Evolutionary conservation across 2,329 filamentous ascomycete species (phyloP), one percentile per base, ranked within the genome.

Genomic region (Xylariaceae sp.): DNA sequence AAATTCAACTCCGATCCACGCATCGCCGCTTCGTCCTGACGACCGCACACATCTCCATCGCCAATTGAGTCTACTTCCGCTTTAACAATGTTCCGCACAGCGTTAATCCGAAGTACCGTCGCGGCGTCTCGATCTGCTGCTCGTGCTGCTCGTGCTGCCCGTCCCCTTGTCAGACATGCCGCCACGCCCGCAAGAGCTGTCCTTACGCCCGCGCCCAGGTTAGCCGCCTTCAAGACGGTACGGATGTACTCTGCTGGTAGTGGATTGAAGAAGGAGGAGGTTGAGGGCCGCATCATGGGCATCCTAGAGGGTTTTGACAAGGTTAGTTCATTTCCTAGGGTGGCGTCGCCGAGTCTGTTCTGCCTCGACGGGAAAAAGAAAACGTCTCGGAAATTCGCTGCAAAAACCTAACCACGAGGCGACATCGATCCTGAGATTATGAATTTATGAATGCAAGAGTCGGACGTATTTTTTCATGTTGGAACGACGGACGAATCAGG

Each of bases 291-390:
- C 74, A 97, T 98, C 82, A 84, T 96, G 75, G 90, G 91, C 77
- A 82, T 99, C 71, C 78, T 99, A 77, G 89, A 92, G 80, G 93
- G 93, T 76, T 99, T 98, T 75, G 95, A 99, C 81, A 99, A 99
- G 89, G 90, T 93, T 51, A 67, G 67, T 64, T 53, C 20, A 47
- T 52, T 19, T 52, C 10, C 10, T 29, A 10, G 7, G 20, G 51
- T 37, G 37, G 23, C 12, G 16, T 54, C 12, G 6, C 23, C 26
- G 75, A 67, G 32, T 50, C 37, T 47, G n/a, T n/a, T n/a, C n/a
- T n/a, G n/a, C n/a, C n/a, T 44, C 19, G n/a, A 44, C 16, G 12
- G 44, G 44, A n/a, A 44, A 9, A 51, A 44, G 41, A 32, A 45
- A 46, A 18, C 20, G 42, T 53, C 20, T 50, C 20, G 44, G 37